phyloP scores from a whole-genome alignment of 1,284 basidiomycete genomes.

The Xerocomus amazonicus region DNA sequence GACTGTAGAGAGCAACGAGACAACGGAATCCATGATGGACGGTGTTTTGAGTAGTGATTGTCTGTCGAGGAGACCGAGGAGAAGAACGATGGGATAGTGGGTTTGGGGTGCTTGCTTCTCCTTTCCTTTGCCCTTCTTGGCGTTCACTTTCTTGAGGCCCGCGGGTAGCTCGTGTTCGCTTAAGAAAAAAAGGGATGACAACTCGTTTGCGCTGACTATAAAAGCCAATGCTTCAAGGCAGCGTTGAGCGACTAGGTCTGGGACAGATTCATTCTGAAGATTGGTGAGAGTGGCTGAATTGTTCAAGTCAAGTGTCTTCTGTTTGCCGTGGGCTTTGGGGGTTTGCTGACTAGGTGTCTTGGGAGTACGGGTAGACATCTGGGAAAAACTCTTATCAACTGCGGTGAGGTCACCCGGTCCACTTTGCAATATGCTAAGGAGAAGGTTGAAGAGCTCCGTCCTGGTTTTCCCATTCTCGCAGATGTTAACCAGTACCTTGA shows the following conservation, averaged over 20 bases:
- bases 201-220: conserved; percentile 81
- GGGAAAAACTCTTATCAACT: conserved; percentile 92
- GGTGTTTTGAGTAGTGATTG: conserved; percentile 81
- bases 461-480: conserved; percentile 95
- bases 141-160: conserved; percentile 62
- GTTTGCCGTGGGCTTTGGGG: conserved; percentile 69
- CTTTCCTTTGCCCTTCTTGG: conserved; percentile 91
- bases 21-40: conserved; percentile 88
- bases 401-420: conserved; percentile 89
- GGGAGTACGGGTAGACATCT: conserved; percentile 77
- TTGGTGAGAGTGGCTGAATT: conserved; percentile 52
- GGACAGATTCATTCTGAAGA: conserved; percentile 79
- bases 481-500: conserved; percentile 90
- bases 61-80: conserved; percentile 84
- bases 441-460: conserved; percentile 87
- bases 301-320: conserved; percentile 57
- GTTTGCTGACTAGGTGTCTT: conserved; percentile 54
- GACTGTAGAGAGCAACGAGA: conserved; percentile 79
- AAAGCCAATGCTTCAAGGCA: conserved; percentile 86
- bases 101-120: conserved; percentile 78
- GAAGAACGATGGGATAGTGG: conserved; percentile 86
- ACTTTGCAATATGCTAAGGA: conserved; percentile 91
- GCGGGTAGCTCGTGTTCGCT: conserved; percentile 87
- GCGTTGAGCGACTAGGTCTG: conserved; percentile 88
- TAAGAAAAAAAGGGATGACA: conserved; percentile 87